A percentile compares a stretch with the other conserved stretches of the same genome.
These are phyloP conservation scores for Leccinum pachyderme DNA, from an alignment of 1,284 basidiomycete species.

Conservation along the genomic window DNA sequence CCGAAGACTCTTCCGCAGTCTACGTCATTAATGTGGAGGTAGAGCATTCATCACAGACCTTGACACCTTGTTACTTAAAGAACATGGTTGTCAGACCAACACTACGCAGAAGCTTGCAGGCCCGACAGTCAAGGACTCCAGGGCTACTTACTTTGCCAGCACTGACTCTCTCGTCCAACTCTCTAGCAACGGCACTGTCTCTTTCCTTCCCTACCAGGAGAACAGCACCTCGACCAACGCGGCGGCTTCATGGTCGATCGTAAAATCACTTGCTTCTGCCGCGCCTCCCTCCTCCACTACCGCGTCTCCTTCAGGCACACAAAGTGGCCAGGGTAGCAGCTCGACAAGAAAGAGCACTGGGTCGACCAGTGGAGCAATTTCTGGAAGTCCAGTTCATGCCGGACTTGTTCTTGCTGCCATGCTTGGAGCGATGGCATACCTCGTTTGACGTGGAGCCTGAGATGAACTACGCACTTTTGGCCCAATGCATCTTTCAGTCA, in stretches of 20 bases:
- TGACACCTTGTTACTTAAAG: slow-evolving; percentile 6
- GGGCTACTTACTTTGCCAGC: slow-evolving; percentile 73
- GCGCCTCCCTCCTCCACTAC: slow-evolving; percentile 30
- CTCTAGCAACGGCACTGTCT: slow-evolving; percentile 61
- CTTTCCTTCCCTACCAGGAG: slow-evolving; percentile 64
- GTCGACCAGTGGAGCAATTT: slow-evolving; percentile 14
- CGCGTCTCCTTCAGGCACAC: slow-evolving; percentile 19
- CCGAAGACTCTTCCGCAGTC: slow-evolving; percentile 74
- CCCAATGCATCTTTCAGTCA: background rate
- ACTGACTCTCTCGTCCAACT: slow-evolving; percentile 75
- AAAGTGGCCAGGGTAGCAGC: slow-evolving; percentile 14
- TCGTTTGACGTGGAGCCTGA: background rate
- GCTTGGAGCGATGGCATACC: slow-evolving; percentile 16
- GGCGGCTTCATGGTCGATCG: slow-evolving; percentile 48
- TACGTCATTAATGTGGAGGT: slow-evolving; percentile 80
- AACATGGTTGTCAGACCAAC: slow-evolving; percentile 52
- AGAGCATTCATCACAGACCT: slow-evolving; percentile 5
- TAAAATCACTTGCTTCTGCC: slow-evolving; percentile 37
- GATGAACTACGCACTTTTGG: slow-evolving; percentile 1
- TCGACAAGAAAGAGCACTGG: slow-evolving; percentile 15
- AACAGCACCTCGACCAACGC: slow-evolving; percentile 45
- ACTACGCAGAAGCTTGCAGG: slow-evolving; percentile 70
- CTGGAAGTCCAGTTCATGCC: slow-evolving; percentile 6
- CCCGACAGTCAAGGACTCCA: slow-evolving; percentile 64
- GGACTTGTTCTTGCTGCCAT: slow-evolving; percentile 11